Conservation (phyloP, 75 land plant genomes). For the Ceratopteris richardii region DNA sequence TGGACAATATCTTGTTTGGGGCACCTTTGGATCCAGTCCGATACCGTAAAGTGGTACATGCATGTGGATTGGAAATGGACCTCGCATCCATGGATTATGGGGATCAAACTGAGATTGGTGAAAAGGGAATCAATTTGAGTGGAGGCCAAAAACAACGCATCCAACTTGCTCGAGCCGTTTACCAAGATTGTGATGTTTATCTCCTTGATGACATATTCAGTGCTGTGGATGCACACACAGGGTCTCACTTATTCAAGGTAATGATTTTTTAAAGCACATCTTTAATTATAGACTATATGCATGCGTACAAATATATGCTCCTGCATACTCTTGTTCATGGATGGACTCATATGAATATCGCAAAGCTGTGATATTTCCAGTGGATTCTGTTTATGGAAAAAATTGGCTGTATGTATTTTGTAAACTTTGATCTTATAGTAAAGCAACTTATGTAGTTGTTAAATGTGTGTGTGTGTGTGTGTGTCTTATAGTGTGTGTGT, state of each 20-base stretch:
- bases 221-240: slow-evolving; percentile 90
- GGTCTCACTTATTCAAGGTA: slow-evolving; percentile 57
- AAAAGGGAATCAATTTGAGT: slow-evolving; percentile 56
- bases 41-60: slow-evolving; percentile 33
- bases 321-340: too few relatives aligned
- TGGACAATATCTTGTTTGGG: slow-evolving; percentile 50
- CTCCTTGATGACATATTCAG: slow-evolving; percentile 78
- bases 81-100: slow-evolving; percentile 35
- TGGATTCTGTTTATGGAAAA: too few relatives aligned
- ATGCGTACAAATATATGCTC: too few relatives aligned
- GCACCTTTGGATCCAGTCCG: slow-evolving; percentile 18
- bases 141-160: slow-evolving; percentile 62
- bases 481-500: too few relatives aligned
- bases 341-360: too few relatives aligned
- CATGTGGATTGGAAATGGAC: slow-evolving; percentile 41
- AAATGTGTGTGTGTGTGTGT: too few relatives aligned
- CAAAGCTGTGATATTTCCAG: too few relatives aligned
- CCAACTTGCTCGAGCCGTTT: slow-evolving; percentile 54
- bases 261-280: too few relatives aligned
- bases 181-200: slow-evolving; percentile 48
- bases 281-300: too few relatives aligned
- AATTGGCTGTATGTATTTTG: too few relatives aligned
- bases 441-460: too few relatives aligned
- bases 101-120: slow-evolving; percentile 60
- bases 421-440: too few relatives aligned